These are phyloP conservation scores for Phlebiopsis flavidoalba DNA, from an alignment of 768 basidiomycete genomes.

Conservation along the genomic window DNA sequence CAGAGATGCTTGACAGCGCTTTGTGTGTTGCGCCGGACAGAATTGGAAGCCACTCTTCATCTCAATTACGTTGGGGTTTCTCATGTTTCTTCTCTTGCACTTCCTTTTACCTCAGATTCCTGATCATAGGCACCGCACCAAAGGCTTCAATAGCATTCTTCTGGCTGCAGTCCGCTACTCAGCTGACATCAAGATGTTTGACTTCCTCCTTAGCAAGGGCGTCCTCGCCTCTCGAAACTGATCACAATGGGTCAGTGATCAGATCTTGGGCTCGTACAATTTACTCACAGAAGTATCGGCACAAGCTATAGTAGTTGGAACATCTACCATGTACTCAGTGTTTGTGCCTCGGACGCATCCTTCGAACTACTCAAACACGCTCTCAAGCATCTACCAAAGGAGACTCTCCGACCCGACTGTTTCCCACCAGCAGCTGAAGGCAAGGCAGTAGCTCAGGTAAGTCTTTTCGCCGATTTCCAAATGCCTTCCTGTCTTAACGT, in stretches of 20 bases:
- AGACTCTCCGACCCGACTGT: conserved; percentile 38
- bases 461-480: too few relatives aligned
- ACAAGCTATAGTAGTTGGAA: conserved; percentile 40
- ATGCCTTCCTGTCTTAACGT: too few relatives aligned
- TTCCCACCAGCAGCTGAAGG: conserved; percentile 44
- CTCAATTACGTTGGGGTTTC: conserved; percentile 28
- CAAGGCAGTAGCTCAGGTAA: conserved; percentile 41
- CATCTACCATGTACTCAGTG: conserved; percentile 43
- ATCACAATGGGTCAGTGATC: conserved; percentile 38
- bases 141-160: conserved; percentile 39
- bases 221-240: conserved; percentile 40
- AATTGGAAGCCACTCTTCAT: conserved; percentile 39
- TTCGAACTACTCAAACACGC: conserved; percentile 34
- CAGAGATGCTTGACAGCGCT: conserved; percentile 41
- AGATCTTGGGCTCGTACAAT: background rate
- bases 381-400: conserved; percentile 45
- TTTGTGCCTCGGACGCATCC: conserved; percentile 29
- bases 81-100: too few relatives aligned
- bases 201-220: conserved; percentile 45
- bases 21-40: conserved; percentile 34
- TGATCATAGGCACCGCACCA: conserved; percentile 1
- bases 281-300: background rate
- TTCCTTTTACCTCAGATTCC: too few relatives aligned
- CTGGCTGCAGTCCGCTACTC: conserved; percentile 34
- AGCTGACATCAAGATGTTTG: conserved; percentile 31